A percentile compares a stretch with the other conserved stretches of the same genome.
Evolutionary conservation across 2,329 filamentous ascomycete species (phyloP).

Genomic region (Monosporascus sp.): DNA sequence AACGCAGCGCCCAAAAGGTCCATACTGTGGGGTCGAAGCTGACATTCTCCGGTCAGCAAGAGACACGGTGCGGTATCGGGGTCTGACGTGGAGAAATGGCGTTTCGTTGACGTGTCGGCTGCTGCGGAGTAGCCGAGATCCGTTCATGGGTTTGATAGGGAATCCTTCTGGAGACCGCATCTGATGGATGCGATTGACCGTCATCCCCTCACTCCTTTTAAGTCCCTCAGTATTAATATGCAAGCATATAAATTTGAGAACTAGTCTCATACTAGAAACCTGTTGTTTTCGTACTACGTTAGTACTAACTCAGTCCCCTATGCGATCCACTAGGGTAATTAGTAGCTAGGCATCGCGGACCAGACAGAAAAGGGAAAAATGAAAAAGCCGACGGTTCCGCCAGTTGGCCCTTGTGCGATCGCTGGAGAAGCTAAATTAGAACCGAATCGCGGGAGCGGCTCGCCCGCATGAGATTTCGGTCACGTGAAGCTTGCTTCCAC

Average conservation of each 20-base stretch:
- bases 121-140: not conserved
- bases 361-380: not conserved
- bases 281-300: too few relatives aligned
- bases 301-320: not conserved
- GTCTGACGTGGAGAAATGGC: not conserved
- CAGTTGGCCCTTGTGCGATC: not conserved
- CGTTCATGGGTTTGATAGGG: not conserved
- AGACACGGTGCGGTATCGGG: not conserved
- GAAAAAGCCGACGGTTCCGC: not conserved
- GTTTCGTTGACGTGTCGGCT: not conserved
- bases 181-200: not conserved
- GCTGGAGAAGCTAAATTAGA: not conserved
- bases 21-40: too few relatives aligned
- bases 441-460: not conserved
- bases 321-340: not conserved
- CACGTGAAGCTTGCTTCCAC: not conserved
- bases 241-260: too few relatives aligned
- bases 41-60: not conserved
- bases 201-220: not conserved
- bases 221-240: not conserved
- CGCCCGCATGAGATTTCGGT: not conserved
- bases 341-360: not conserved
- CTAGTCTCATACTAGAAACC: too few relatives aligned
- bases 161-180: not conserved
- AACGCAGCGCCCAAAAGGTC: too few relatives aligned